Base-by-base conservation (phyloP, 257 asterid genomes). In the Ballota nigra region DNA sequence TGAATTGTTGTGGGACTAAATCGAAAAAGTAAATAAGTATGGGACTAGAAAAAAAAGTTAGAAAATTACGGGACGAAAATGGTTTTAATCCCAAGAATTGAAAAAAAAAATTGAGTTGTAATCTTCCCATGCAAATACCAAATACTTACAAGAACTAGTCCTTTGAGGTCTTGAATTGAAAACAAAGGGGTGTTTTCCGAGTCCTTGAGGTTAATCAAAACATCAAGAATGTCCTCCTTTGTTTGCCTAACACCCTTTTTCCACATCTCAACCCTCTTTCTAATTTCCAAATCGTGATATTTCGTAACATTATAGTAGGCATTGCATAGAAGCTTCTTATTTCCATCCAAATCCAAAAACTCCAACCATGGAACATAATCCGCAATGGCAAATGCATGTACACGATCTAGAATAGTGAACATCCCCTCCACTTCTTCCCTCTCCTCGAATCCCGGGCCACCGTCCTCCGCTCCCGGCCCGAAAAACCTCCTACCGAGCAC, bases 341-440 rank as follows among this genome's bases (percentile, higher is more conserved):
- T 43, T 1, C 85, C 88, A 68, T 80, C 88, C 3, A 83, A 24
- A 61, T 84, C 83, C 43, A 13, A 84, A 11, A 41, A 5, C 49
- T 41, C 49, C 16, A 45, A 28, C 75, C 49, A 77, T 1, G 85
- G 78, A 57, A 57, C 28, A 57, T 57, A 84, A 45, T 81, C 86
- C 6, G 80, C 60, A 6, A 84, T 29, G 3, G 67, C 70, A 29
- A 79, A 76, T 0, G 64, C 71, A 55, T 74, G 40, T 0, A 65
- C 3, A 29, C 49, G 18, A 0, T 5, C 1, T 2, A 82, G n/a
- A 3, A 73, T 31, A 7, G 59, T 64, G 26, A 75, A 75, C 1
- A 81, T 0, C 0, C 70, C 78, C 15, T 38, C 71, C 18, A 83
- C 38, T 1, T 78, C 77, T 53, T 78, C 83, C 49, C 1, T 28